Evolutionary conservation across 2,329 filamentous ascomycete genomes (phyloP).

Genomic region (Aspergillus piperis): DNA sequence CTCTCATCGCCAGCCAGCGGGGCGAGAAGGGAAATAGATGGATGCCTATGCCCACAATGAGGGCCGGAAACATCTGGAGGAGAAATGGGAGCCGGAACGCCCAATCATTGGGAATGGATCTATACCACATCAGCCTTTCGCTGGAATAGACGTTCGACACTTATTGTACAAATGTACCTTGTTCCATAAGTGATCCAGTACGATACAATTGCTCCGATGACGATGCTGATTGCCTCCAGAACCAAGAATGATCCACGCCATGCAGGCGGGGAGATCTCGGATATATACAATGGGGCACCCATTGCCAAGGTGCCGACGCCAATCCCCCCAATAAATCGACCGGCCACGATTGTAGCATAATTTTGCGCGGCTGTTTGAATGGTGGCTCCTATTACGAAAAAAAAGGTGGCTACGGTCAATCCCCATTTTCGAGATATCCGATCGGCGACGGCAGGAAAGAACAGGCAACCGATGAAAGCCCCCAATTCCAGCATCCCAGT

Average conservation of each 20-base stretch:
- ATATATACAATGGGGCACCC: slow-evolving; percentile 54
- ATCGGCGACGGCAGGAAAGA: slow-evolving; percentile 42
- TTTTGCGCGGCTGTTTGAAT: slow-evolving; percentile 37
- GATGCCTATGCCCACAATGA: slow-evolving; percentile 30
- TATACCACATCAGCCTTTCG: background rate
- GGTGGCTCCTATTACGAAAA: slow-evolving; percentile 48
- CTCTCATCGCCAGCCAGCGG: slow-evolving; percentile 51
- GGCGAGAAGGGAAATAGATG: slow-evolving; percentile 56
- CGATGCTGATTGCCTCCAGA: slow-evolving; percentile 27
- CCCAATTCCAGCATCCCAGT: slow-evolving; percentile 48
- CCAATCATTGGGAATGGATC: slow-evolving; percentile 33
- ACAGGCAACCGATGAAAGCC: slow-evolving; percentile 40
- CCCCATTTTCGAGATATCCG: slow-evolving; percentile 47
- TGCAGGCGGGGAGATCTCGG: slow-evolving; percentile 44
- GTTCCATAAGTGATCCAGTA: slow-evolving; percentile 52
- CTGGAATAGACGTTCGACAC: background rate
- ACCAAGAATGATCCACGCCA: slow-evolving; percentile 26
- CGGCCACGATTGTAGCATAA: slow-evolving; percentile 34
- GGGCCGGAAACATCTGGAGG: slow-evolving; percentile 47
- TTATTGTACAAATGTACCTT: slow-evolving; percentile 18
- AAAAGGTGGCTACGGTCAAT: slow-evolving; percentile 29
- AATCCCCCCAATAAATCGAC: slow-evolving; percentile 41
- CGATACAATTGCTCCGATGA: slow-evolving; percentile 28
- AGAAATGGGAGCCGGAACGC: slow-evolving; percentile 52
- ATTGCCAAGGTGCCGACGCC: slow-evolving; percentile 40